Base-by-base conservation (phyloP, 164 flowering plant species). In the Nymphaea colorata region DNA sequence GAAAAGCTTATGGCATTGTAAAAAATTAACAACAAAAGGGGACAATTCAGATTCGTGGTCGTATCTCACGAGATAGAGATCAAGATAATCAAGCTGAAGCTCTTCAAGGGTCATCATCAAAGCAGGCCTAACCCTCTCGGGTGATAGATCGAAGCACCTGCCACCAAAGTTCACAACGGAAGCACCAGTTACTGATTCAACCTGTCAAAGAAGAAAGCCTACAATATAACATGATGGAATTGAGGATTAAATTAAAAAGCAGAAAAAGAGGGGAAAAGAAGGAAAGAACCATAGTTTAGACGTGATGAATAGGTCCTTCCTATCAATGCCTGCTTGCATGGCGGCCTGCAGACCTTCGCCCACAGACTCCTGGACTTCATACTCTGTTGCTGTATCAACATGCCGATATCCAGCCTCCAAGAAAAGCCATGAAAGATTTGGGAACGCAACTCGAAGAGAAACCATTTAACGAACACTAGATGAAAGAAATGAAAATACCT, bases 51-150 rank as follows among this genome's bases (percentile, higher is more conserved):
- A n/a, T 65, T n/a, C 17, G 15, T 0, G 6, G 2, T 53, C 12
- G 12, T 47, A 47, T 47, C 14, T 65, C 78, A 84, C 86, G 78
- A 86, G 67, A 66, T 76, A 81, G 36, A 86, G 87, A 74, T 86
- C 87, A 53, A 84, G 86, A 68, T 80, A 81, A 65, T 82, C 90
- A 4, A 84, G 83, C 64, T 82, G 80, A 44, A 84, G 77, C 43
- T 86, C 90, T 68, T 73, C 75, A 61, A 84, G 85, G 43, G 86
- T 83, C 3, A 75, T 76, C 59, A 47, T 70, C 59, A 82, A 60
- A 10, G 85, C 89, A 17, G 70, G 69, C 25, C 85, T 72, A 64
- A 85, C 87, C 60, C 82, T 72, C 11, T 80, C 84, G 0, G 87
- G 84, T 5, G 82, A 43, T 70, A 80, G 70, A 7, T 61, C 63